Base-by-base conservation (phyloP, 2,329 filamentous ascomycete species). In the Colletotrichum australisinense region DNA sequence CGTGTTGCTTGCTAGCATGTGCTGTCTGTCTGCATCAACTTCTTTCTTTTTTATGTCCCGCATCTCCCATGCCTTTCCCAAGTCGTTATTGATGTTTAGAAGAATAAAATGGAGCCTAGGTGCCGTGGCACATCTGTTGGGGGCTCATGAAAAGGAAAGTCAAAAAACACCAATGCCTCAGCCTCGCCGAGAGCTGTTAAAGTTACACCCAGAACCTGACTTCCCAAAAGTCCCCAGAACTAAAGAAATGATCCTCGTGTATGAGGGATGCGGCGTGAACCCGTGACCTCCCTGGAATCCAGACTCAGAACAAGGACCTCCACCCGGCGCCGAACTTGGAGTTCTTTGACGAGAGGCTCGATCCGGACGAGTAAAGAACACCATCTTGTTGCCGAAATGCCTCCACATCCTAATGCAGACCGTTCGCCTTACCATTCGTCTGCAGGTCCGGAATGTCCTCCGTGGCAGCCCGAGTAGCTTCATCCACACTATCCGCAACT, bases 401-500 rank as follows among this genome's bases (percentile, higher is more conserved):
- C 42, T 11, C 42, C 42, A 49, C 42, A 49, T 49, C 38, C 58
- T 57, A 69, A 60, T 75, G 63, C 24, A 64, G 52, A 53, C 74
- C 74, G 22, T 76, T 76, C 14, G 69, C 26, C 9, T 73, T 73
- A 35, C 74, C 73, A 63, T 76, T 76, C 38, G 67, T 56, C 46
- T 68, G 58, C 66, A 63, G 57, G 53, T 63, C 46, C 22, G 66
- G 56, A n/a, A 58, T 26, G 53, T 69, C 64, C 19, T 60, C 46
- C 12, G 63, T 56, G 24, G 75, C 71, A 8, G 67, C 74, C 32
- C 55, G 62, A 11, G 75, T 76, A 26, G 55, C 67, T 32, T 81
- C 79, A 53, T 85, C 84, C 59, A 79, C 75, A 11, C 80, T 74
- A 38, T 75, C 77, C 60, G 81, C 78, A 28, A 84, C 76, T 71